Evolutionary conservation across 2,329 filamentous ascomycete genomes (phyloP).

Genomic region (Mycogone perniciosa): DNA sequence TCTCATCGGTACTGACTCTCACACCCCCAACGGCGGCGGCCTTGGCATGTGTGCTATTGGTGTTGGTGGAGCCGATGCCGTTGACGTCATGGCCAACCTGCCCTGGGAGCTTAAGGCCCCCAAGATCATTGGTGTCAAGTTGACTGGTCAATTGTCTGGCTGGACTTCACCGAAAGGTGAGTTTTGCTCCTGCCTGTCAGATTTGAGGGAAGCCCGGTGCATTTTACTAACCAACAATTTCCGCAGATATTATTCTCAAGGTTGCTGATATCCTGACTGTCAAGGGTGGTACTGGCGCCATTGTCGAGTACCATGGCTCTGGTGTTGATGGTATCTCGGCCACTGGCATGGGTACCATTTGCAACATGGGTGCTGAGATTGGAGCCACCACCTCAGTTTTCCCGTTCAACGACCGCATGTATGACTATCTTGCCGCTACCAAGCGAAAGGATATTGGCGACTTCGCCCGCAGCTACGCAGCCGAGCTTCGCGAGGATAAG

Average conservation of each 20-base stretch:
- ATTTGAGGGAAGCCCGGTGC: background rate
- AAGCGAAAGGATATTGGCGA: slow-evolving; percentile 89
- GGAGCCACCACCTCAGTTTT: slow-evolving; percentile 90
- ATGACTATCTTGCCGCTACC: slow-evolving; percentile 88
- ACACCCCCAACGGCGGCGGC: slow-evolving; percentile 96
- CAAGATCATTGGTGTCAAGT: slow-evolving; percentile 92
- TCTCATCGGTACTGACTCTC: slow-evolving; percentile 94
- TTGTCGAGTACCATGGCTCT: slow-evolving; percentile 70
- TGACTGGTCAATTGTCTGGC: slow-evolving; percentile 81
- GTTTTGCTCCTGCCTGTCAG: slow-evolving; percentile 22
- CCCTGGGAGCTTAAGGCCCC: slow-evolving; percentile 98
- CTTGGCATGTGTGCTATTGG: slow-evolving; percentile 91
- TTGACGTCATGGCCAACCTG: slow-evolving; percentile 95
- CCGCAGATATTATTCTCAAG: slow-evolving; percentile 86
- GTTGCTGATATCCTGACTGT: slow-evolving; percentile 94
- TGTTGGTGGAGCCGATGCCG: slow-evolving; percentile 96
- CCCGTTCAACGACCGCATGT: slow-evolving; percentile 97
- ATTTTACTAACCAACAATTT: slow-evolving; percentile 1
- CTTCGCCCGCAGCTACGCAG: slow-evolving; percentile 75
- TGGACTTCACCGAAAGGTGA: slow-evolving; percentile 90
- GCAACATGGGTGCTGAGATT: slow-evolving; percentile 66
- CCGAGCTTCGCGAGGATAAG: slow-evolving; percentile 81
- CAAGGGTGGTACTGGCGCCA: slow-evolving; percentile 93
- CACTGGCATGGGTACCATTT: slow-evolving; percentile 84
- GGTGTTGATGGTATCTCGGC: slow-evolving; percentile 68